A percentile compares a stretch with the other conserved stretches of the same genome.
phyloP scores from a whole-genome alignment of 805 yeast species.

The Wickerhamomyces queroliae region DNA sequence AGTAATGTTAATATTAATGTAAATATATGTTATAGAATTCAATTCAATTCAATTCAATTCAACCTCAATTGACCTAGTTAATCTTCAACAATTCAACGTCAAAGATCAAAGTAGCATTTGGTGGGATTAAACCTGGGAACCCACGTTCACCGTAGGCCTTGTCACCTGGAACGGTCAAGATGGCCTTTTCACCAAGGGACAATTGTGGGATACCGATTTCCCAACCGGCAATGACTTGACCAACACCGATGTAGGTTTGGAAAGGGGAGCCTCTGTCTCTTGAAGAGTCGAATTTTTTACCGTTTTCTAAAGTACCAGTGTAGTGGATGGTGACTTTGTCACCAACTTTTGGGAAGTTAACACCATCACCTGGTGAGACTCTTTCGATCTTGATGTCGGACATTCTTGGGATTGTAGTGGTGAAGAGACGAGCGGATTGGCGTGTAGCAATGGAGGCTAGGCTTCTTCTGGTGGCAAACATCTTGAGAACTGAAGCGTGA shows the following conservation, averaged over 20 bases:
- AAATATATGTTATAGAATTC: background rate
- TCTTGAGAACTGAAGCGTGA: background rate
- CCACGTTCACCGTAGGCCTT: constrained; percentile 95
- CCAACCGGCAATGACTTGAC: constrained; percentile 97
- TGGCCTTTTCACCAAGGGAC: constrained; percentile 89
- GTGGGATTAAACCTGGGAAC: constrained; percentile 95
- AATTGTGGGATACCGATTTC: constrained; percentile 90
- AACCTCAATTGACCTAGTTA: constrained; percentile 23
- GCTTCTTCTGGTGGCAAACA: constrained; percentile 1
- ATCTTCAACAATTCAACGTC: constrained; percentile 66
- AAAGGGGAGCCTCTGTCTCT: constrained; percentile 94
- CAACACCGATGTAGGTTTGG: constrained; percentile 91
- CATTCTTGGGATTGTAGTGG: constrained; percentile 15
- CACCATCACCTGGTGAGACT: constrained; percentile 59
- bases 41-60: background rate
- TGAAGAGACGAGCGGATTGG: constrained; percentile 11
- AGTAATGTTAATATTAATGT: background rate
- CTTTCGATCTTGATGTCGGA: constrained; percentile 25
- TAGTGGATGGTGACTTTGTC: constrained; percentile 92
- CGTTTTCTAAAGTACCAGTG: constrained; percentile 92
- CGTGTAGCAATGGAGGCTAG: background rate
- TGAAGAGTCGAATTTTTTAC: constrained; percentile 94
- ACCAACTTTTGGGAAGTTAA: constrained; percentile 79
- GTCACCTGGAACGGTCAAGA: constrained; percentile 86
- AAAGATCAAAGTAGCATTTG: constrained; percentile 87